These are phyloP conservation scores for Suhomyces sp. DNA, from an alignment of 805 yeast species.

Conservation along the genomic window DNA sequence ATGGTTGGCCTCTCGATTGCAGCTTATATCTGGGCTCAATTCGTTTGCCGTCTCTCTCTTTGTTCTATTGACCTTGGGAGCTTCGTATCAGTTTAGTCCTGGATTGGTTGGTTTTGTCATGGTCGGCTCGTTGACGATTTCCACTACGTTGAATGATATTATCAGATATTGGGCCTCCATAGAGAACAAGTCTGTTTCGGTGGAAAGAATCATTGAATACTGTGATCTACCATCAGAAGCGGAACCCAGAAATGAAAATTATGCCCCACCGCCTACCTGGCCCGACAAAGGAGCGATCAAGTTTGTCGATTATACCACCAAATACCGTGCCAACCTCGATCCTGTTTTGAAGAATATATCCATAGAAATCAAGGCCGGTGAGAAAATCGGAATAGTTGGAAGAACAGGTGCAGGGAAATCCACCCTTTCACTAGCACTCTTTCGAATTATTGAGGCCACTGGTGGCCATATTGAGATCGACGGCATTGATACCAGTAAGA, in stretches of 20 bases:
- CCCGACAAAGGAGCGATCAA: slow-evolving; percentile 22
- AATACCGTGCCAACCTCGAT: slow-evolving; percentile 24
- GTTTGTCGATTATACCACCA: slow-evolving; percentile 23
- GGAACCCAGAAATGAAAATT: slow-evolving; percentile 6
- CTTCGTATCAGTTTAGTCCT: slow-evolving; percentile 24
- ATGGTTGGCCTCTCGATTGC: slow-evolving; percentile 39
- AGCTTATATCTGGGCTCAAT: slow-evolving; percentile 32
- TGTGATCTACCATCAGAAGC: slow-evolving; percentile 26
- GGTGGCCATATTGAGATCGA: slow-evolving; percentile 25
- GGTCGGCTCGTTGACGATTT: slow-evolving; percentile 33
- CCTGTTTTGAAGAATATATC: slow-evolving; percentile 23
- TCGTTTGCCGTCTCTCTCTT: slow-evolving; percentile 29
- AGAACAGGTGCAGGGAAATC: slow-evolving; percentile 33
- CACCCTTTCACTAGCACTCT: slow-evolving; percentile 26
- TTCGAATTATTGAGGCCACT: slow-evolving; percentile 27
- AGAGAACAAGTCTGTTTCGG: slow-evolving; percentile 32
- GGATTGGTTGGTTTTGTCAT: slow-evolving; percentile 38
- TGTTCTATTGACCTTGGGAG: slow-evolving; percentile 24
- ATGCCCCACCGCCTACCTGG: slow-evolving; percentile 16
- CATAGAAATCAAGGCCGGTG: slow-evolving; percentile 21
- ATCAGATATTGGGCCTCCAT: slow-evolving; percentile 35
- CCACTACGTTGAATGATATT: slow-evolving; percentile 28
- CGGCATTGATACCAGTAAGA: slow-evolving; percentile 17
- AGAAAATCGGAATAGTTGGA: slow-evolving; percentile 30
- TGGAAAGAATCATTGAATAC: slow-evolving; percentile 39